Evolutionary conservation across 1,284 basidiomycete species (phyloP), one percentile per base, ranked within the genome.

Genomic region (Pseudozyma flocculosa): DNA sequence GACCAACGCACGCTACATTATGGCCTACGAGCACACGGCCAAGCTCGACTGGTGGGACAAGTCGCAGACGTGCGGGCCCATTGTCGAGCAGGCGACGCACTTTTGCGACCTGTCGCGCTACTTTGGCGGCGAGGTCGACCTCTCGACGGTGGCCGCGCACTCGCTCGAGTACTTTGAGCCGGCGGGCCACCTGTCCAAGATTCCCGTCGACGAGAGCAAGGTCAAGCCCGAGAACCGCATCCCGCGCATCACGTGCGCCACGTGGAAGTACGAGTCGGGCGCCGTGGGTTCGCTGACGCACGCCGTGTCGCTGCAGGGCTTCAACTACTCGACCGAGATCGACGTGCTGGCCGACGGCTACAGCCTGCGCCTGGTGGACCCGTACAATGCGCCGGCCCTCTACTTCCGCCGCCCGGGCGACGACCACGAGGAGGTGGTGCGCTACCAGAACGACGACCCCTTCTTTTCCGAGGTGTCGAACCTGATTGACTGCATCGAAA

Each of bases 31-130:
- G 86, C 66, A 73, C 57, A 75, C 75, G 1, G 86, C 86, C 43
- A 95, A 95, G 81, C 86, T 85, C 4, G 90, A 92, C 70, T 78
- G 95, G 94, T 98, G 95, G 95, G 88, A 94, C 84, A 97, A 97
- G 81, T 85, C 87, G 22, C 89, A 85, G 81, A 88, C 87, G 85
- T 87, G 75, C 43, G 94, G 94, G 34, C 94, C 94, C 14, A 86
- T 98, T 73, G 85, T 98, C 59, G 95, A 97, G 80, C 94, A 97
- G 80, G 94, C 90, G 38, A 98, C 95, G 9, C 94, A 86, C 77
- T 85, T 86, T 71, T 82, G 82, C 43, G 63, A 65, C 49, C 83
- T 93, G 40, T 93, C 91, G 48, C 88, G 94, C 68, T 98, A 97
- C 84, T 97, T 98, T 80, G 94, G 93, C 49, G 94, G 94, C 40